Conservation (phyloP, 2,329 filamentous ascomycete species). For the Zalaria obscura region DNA sequence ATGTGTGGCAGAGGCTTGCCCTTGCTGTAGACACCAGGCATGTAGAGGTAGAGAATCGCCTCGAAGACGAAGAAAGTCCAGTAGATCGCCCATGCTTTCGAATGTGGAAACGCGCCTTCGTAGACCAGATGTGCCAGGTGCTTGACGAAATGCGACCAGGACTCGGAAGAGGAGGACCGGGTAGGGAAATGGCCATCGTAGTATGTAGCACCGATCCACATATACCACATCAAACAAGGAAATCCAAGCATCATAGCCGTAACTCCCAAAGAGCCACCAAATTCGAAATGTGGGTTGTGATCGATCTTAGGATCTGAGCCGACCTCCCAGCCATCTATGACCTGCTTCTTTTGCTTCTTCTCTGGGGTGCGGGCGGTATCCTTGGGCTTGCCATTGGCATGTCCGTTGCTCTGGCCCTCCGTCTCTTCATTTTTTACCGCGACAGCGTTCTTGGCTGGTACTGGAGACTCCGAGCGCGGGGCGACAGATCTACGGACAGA, state of each 20-base stretch:
- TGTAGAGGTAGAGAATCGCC: slow-evolving; percentile 64
- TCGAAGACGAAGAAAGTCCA: slow-evolving; percentile 87
- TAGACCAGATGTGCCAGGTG: slow-evolving; percentile 63
- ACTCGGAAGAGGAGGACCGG: slow-evolving; percentile 40
- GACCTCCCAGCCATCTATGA: slow-evolving; percentile 23
- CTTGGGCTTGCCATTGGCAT: slow-evolving; percentile 21
- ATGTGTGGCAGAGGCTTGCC: slow-evolving; percentile 78
- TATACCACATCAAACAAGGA: slow-evolving; percentile 95
- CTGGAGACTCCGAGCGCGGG: slow-evolving; percentile 20
- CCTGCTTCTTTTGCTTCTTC: slow-evolving; percentile 9
- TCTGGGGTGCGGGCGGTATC: slow-evolving; percentile 10
- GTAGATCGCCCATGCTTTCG: slow-evolving; percentile 82
- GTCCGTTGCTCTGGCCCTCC: slow-evolving; percentile 7
- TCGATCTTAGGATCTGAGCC: slow-evolving; percentile 26
- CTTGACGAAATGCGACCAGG: slow-evolving; percentile 52
- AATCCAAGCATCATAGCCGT: slow-evolving; percentile 80
- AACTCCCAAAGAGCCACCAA: slow-evolving; percentile 75
- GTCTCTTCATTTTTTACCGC: slow-evolving; percentile 7
- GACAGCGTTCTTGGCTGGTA: slow-evolving; percentile 7
- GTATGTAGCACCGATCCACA: slow-evolving; percentile 94
- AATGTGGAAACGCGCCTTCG: slow-evolving; percentile 68
- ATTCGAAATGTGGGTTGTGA: slow-evolving; percentile 50
- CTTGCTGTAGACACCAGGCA: slow-evolving; percentile 77
- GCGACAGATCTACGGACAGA: slow-evolving; percentile 26
- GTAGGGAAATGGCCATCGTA: slow-evolving; percentile 72